These are phyloP conservation scores for Salicornia ramosissima DNA, from an alignment of 148 eudicot species.

Conservation along the genomic window DNA sequence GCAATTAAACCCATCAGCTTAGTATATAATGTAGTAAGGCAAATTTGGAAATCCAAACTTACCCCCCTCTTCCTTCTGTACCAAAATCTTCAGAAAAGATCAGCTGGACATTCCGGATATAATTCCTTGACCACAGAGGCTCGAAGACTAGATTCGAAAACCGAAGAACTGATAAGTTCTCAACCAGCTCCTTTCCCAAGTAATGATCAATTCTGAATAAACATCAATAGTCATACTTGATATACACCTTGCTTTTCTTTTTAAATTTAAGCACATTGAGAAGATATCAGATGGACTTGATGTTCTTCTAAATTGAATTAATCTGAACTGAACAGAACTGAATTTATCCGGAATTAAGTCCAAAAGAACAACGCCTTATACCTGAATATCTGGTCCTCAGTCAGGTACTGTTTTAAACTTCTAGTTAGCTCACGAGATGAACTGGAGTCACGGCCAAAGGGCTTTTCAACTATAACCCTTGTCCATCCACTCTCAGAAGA, in stretches of 20 bases:
- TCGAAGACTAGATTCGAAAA: constrained; percentile 88
- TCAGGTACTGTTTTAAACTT: constrained; percentile 51
- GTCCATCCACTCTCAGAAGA: constrained; percentile 76
- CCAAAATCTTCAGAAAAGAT: constrained; percentile 86
- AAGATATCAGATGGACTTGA: constrained; percentile 8
- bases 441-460: constrained; percentile 75
- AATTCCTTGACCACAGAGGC: constrained; percentile 83
- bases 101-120: constrained; percentile 76
- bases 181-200: constrained; percentile 84
- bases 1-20: neutral
- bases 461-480: constrained; percentile 86
- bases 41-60: constrained; percentile 14
- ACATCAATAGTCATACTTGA: constrained; percentile 9
- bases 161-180: constrained; percentile 81
- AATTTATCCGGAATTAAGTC: too few relatives aligned
- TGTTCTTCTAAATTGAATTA: too few relatives aligned
- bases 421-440: constrained; percentile 63
- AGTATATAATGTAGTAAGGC: constrained; percentile 1
- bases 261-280: neutral
- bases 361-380: too few relatives aligned
- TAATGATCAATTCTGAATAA: constrained; percentile 78
- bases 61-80: constrained; percentile 77
- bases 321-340: too few relatives aligned
- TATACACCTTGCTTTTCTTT: too few relatives aligned
- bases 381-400: constrained; percentile 92